phyloP scores from a whole-genome alignment of 306 rosid species.

The Sicyos baderoa region DNA sequence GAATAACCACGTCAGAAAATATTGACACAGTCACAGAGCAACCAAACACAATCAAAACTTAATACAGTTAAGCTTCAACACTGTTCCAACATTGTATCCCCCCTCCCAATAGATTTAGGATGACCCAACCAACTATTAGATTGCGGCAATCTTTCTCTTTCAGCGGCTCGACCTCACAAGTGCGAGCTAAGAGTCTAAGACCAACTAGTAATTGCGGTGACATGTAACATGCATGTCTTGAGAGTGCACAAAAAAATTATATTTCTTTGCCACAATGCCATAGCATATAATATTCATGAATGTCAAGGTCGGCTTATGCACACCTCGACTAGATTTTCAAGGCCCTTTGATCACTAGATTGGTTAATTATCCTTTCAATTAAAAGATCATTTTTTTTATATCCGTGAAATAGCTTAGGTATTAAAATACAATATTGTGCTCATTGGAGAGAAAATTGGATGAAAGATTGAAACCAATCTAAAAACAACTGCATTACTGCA shows the following conservation, averaged over 20 bases:
- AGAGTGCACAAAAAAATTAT: not conserved
- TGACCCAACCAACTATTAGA: too few relatives aligned
- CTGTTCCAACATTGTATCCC: too few relatives aligned
- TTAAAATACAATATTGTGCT: not conserved
- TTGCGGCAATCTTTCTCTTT: constrained; percentile 3
- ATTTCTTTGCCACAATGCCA: not conserved
- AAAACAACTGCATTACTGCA: not conserved
- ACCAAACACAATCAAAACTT: not conserved
- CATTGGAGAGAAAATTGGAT: not conserved
- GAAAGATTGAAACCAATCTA: not conserved
- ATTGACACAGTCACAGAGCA: not conserved
- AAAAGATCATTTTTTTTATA: too few relatives aligned
- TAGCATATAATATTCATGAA: not conserved
- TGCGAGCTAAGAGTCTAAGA: not conserved
- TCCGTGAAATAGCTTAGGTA: not conserved
- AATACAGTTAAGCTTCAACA: not conserved
- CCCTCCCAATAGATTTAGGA: too few relatives aligned
- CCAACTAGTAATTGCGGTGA: not conserved
- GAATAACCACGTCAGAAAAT: not conserved
- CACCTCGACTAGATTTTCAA: too few relatives aligned
- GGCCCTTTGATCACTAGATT: too few relatives aligned
- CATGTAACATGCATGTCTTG: not conserved
- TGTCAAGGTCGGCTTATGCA: too few relatives aligned
- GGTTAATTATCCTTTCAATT: too few relatives aligned
- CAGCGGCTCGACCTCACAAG: not conserved